Conservation (phyloP, 306 rosid species). For the Bauhinia variegata region DNA sequence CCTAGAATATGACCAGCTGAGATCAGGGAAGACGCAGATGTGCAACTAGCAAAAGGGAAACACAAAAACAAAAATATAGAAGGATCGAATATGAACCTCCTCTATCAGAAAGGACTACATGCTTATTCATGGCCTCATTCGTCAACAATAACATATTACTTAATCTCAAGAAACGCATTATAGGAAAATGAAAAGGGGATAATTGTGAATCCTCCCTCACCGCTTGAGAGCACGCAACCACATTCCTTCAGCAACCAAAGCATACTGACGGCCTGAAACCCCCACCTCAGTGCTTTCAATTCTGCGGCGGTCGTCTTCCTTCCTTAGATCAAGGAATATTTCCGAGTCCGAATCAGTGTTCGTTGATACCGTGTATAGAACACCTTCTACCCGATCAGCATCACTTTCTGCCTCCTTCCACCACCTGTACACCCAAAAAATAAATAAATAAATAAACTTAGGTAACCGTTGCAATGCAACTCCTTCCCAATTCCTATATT, state of each 20-base stretch:
- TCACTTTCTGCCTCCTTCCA: conserved; percentile 61
- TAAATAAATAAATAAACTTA: background rate
- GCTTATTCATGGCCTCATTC: no score
- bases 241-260: conserved; percentile 67
- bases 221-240: conserved; percentile 77
- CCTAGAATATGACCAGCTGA: no score
- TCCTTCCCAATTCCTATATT: background rate
- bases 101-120: no score
- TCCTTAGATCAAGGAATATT: conserved; percentile 55
- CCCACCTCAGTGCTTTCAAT: conserved; percentile 44
- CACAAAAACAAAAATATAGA: no score
- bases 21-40: no score
- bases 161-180: conserved; percentile 1
- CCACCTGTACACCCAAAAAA: conserved; percentile 64
- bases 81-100: no score
- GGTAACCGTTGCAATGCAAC: conserved; percentile 14
- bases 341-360: conserved; percentile 44
- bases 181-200: background rate
- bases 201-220: conserved; percentile 37
- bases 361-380: conserved; percentile 53
- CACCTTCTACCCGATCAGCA: conserved; percentile 52
- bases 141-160: background rate
- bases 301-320: conserved; percentile 43
- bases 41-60: no score
- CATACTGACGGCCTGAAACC: conserved; percentile 66